Evolutionary conservation across 768 basidiomycete species (phyloP).

Genomic region (Pleurotus ostreatus): DNA sequence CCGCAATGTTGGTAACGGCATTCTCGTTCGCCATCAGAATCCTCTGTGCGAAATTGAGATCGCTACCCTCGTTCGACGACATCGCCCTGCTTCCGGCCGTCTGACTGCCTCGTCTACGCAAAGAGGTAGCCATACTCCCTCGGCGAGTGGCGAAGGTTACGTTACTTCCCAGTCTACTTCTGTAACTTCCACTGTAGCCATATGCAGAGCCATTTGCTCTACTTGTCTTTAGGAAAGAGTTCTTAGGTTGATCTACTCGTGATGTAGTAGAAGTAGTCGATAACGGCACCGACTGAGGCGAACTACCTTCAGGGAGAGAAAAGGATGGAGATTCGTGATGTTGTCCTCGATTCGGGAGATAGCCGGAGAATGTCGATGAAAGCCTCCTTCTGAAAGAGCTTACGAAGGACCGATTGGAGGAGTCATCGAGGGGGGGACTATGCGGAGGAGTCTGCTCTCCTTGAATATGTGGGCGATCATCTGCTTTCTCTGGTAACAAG

Average conservation of each 20-base stretch:
- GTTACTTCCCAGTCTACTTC: slow-evolving; percentile 51
- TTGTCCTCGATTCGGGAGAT: slow-evolving; percentile 43
- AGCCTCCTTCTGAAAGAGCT: slow-evolving; percentile 43
- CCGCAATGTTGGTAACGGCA: slow-evolving; percentile 90
- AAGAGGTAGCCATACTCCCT: slow-evolving; percentile 52
- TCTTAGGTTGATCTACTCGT: slow-evolving; percentile 35
- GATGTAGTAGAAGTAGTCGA: slow-evolving; percentile 18
- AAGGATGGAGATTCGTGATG: slow-evolving; percentile 34
- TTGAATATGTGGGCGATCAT: slow-evolving; percentile 47
- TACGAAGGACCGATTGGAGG: slow-evolving; percentile 34
- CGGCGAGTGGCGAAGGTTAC: slow-evolving; percentile 39
- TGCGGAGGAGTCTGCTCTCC: slow-evolving; percentile 55
- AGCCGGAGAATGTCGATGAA: slow-evolving; percentile 53
- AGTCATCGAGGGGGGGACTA: slow-evolving; percentile 41
- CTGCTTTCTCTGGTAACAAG: slow-evolving; percentile 72
- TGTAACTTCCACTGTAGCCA: slow-evolving; percentile 61
- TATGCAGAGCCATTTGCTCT: slow-evolving; percentile 75
- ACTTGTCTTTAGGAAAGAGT: slow-evolving; percentile 52
- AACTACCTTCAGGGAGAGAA: background rate
- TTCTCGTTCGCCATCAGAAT: slow-evolving; percentile 92
- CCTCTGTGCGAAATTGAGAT: slow-evolving; percentile 85
- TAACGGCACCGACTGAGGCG: slow-evolving; percentile 3
- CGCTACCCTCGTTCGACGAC: slow-evolving; percentile 34
- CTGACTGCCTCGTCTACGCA: slow-evolving; percentile 48
- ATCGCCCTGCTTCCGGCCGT: slow-evolving; percentile 40